phyloP scores from a whole-genome alignment of 441 rosid genomes.

The Breynia disticha region DNA sequence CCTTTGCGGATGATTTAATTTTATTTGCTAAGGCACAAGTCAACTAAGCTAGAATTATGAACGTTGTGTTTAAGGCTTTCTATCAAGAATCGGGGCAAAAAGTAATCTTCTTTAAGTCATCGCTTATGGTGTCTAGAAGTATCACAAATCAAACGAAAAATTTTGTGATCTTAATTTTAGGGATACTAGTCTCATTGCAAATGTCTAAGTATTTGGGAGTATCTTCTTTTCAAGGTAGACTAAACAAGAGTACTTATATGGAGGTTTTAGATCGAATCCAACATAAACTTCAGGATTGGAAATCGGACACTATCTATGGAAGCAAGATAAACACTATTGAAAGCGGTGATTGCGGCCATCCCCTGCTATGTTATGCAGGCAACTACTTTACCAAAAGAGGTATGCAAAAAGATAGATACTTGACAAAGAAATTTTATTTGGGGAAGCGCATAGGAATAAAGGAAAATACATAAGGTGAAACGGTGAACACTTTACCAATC shows the following conservation, averaged over 20 bases:
- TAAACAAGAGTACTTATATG: not conserved
- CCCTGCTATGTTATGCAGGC: not conserved
- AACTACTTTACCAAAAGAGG: not conserved
- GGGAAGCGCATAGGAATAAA: too few relatives aligned
- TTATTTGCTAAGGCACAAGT: not conserved
- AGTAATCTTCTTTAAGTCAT: not conserved
- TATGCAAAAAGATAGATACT: too few relatives aligned
- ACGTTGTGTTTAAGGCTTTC: not conserved
- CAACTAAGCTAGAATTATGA: not conserved
- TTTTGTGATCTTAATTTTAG: not conserved
- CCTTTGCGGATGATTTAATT: not conserved
- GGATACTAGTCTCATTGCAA: not conserved
- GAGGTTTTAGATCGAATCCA: not conserved
- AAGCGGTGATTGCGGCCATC: not conserved
- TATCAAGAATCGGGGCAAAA: not conserved
- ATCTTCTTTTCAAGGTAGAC: not conserved
- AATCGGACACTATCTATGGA: too few relatives aligned
- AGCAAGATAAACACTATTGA: not conserved
- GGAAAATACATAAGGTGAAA: too few relatives aligned
- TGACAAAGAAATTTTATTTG: too few relatives aligned
- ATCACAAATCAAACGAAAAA: not conserved
- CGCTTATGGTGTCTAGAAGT: not conserved
- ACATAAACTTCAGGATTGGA: too few relatives aligned
- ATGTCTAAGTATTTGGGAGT: conserved; percentile 1
- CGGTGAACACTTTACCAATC: too few relatives aligned